Evolutionary conservation across 192 early-diverging fungal species (phyloP), one percentile per base, ranked within the genome.

Genomic region (Thamnidium elegans): DNA sequence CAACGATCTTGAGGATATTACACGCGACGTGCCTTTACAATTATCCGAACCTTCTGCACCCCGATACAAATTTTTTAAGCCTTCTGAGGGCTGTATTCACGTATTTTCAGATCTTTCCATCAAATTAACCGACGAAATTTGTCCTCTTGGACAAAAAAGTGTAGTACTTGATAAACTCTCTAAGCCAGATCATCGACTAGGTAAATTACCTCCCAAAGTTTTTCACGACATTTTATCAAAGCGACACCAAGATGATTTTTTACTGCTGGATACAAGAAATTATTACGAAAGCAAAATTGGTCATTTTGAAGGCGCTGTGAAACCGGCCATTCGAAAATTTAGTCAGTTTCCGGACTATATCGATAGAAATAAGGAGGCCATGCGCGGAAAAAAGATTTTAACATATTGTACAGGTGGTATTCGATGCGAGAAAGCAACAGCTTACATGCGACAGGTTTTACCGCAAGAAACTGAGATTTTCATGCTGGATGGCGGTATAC

Each of bases 401-500:
- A 85, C 83, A 3, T 90, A 90, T 61, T 90, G 88, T 51, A 90
- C 88, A 32, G 88, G 88, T 4, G 74, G 74, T 6, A 76, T 76
- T 42, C 62, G 74, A 39, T 76, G 74, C 59, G 88, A 88, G 56
- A 90, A 89, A 58, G 86, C 84, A 3, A 74, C 82, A 1, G 71
- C 77, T 11, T 89, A 80, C 58, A 58, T 90, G 51, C 68, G 77
- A 3, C 68, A 79, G 30, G 54, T 76, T 2, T 53, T 84, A 9
- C 71, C 63, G 4, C 68, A 66, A 13, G 70, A 65, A 10, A 73
- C 80, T 8, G 54, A 81, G 50, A 80, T 90, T 14, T 59, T 76
- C 50, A 89, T 86, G 86, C 67, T 90, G 5, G 84, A 90, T 3
- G 88, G 88, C 14, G 84, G 84, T 3, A 89, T 90, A 23, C 88